Base-by-base conservation (phyloP, 2,329 filamentous ascomycete genomes). In the Thielaviopsis punctulata region DNA sequence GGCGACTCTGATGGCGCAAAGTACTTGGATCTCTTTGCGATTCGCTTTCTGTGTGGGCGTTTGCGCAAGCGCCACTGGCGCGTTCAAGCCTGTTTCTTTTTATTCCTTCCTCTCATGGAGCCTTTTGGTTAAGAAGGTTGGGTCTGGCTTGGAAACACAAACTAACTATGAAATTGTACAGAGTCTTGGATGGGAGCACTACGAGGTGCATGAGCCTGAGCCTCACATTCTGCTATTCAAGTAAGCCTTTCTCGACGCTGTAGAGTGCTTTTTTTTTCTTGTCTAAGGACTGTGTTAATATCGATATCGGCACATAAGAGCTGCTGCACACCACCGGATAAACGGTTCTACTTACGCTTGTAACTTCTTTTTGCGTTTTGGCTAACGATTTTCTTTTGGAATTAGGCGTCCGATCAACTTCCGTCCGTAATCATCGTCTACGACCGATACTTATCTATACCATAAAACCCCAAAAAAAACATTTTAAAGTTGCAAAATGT, bases 101-200 rank as follows among this genome's bases (percentile, higher is more conserved):
- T n/a, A n/a, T n/a, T n/a, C n/a, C n/a, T n/a, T n/a, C n/a, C n/a
- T n/a, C n/a, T n/a, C n/a, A n/a, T n/a, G n/a, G n/a, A n/a, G n/a
- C n/a, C n/a, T n/a, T n/a, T n/a, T n/a, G n/a, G n/a, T n/a, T n/a
- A n/a, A n/a, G n/a, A n/a, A n/a, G n/a, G n/a, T n/a, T n/a, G n/a
- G n/a, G n/a, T n/a, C n/a, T 48, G 48, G 18, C 33, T 23, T 18
- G 21, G 23, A 46, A 22, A 22, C 25, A 30, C 43, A 12, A 48
- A 27, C 43, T 30, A 39, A 51, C 43, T 4, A 10, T 18, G 30
- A 7, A n/a, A 4, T 47, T n/a, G n/a, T 45, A 13, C 12, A 96
- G 89, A 96, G 90, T 72, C 73, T 98, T 62, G 92, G 92, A 54
- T 98, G 92, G 92, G 90, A 96, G 66, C 92, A 98, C 68, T 98